Evolutionary conservation across 2,329 filamentous ascomycete genomes (phyloP).

Genomic region (Aspergillus tanneri): DNA sequence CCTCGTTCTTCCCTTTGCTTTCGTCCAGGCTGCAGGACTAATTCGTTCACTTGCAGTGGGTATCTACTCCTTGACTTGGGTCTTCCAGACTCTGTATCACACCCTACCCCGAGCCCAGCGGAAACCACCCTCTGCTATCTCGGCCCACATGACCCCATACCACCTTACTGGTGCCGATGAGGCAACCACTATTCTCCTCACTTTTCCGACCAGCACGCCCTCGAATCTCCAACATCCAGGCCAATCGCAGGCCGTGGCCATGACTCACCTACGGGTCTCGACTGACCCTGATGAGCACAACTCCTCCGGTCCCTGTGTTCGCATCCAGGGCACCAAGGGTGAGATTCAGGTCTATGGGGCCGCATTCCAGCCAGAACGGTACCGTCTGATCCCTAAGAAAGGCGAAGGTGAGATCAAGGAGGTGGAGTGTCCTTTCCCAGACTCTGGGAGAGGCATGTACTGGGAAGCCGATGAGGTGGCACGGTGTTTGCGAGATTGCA

Average conservation of each 20-base stretch:
- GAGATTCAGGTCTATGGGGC: slow-evolving; percentile 78
- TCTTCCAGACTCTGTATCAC: slow-evolving; percentile 86
- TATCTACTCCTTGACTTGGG: slow-evolving; percentile 86
- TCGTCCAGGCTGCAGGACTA: neutral
- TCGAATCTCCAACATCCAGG: slow-evolving; percentile 37
- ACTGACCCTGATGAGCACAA: slow-evolving; percentile 62
- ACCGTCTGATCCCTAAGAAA: slow-evolving; percentile 60
- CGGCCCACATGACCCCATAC: slow-evolving; percentile 70
- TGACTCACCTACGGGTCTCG: slow-evolving; percentile 62
- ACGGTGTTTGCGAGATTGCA: slow-evolving; percentile 71
- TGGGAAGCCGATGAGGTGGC: slow-evolving; percentile 83
- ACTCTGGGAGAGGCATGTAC: slow-evolving; percentile 77
- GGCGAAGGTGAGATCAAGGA: slow-evolving; percentile 47
- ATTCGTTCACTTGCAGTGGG: slow-evolving; percentile 54
- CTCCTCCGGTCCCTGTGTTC: slow-evolving; percentile 64
- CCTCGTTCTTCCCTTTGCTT: neutral
- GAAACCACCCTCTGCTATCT: slow-evolving; percentile 63
- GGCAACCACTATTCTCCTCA: slow-evolving; percentile 72
- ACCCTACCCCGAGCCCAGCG: slow-evolving; percentile 64
- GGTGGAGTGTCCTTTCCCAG: slow-evolving; percentile 49
- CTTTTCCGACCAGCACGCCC: slow-evolving; percentile 63
- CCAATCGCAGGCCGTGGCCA: slow-evolving; percentile 69
- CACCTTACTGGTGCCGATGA: slow-evolving; percentile 72
- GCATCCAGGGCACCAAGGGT: slow-evolving; percentile 76
- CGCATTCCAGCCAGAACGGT: slow-evolving; percentile 67